These are phyloP conservation scores for Aspergillus caelatus DNA, from an alignment of 2,329 filamentous ascomycete species.

Conservation along the genomic window DNA sequence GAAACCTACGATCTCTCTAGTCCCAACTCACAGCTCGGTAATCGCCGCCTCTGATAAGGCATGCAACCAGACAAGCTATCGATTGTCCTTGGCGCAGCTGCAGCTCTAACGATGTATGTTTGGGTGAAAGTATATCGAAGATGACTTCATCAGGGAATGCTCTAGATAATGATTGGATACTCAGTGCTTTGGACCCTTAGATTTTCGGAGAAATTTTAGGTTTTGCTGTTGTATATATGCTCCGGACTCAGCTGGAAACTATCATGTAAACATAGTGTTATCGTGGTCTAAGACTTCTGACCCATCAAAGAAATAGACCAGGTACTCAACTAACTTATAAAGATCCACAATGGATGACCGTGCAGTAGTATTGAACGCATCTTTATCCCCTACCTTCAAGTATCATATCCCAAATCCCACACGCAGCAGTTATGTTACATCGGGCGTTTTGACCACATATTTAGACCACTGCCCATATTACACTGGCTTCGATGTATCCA, in stretches of 20 bases:
- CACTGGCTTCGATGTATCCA: not conserved
- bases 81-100: not conserved
- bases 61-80: not conserved
- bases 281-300: no score
- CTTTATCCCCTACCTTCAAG: no score
- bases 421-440: not conserved
- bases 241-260: no score
- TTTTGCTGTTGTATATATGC: no score
- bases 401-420: not conserved
- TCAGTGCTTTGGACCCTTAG: not conserved
- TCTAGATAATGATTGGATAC: not conserved
- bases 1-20: conserved; percentile 14
- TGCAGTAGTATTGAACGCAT: no score
- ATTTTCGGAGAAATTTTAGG: not conserved
- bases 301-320: no score
- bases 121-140: not conserved
- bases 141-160: not conserved
- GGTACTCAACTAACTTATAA: no score
- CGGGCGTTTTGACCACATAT: not conserved
- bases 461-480: not conserved
- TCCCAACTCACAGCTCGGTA: conserved; percentile 6
- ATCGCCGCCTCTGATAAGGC: conserved; percentile 13
- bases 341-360: no score
- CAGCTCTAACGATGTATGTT: not conserved
- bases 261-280: no score